Base-by-base conservation (phyloP, 2,329 filamentous ascomycete species). In the Epichloe festucae region DNA sequence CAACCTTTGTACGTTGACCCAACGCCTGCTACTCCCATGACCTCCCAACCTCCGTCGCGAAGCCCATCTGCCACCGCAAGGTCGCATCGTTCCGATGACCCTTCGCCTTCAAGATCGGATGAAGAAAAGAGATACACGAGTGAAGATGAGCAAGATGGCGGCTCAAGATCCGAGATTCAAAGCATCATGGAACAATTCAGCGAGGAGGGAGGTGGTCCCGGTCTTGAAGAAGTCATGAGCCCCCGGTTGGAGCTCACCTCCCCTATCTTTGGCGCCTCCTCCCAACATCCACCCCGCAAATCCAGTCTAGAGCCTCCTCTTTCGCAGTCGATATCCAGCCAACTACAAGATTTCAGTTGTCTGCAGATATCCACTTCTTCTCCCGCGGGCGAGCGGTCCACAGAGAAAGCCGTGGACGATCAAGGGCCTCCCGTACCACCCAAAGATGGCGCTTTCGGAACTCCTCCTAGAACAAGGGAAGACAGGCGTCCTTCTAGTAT, bases 171-270 rank as follows among this genome's bases (percentile, higher is more conserved):
- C 5, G 93, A 98, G 70, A 96, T 98, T 54, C 88, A 96, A 68
- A 95, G 79, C 64, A 97, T 98, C 65, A 97, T 98, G 88, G 88
- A 89, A 56, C 93, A 97, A 68, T 97, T 97, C 60, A 84, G 85
- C 59, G 82, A 87, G 62, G 81, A 81, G 48, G 81, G 81, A 31
- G 81, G 82, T 49, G 87, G 83, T 0, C 85, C 82, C 2, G 84
- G 77, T 5, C 81, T 79, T 55, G 84, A 91, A 48, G 88, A 94
- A 66, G 89, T 95, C 63, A 95, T 95, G 89, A 95, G 89, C 55
- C 89, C 89, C 5, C 78, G 88, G 34, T 68, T 95, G 43, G 89
- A 91, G 66, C 78, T 91, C 53, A 81, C 88, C n/a, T 85, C 85
- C 34, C 90, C 90, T 5, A 77, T 89, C 58, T 73, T 93, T 42